Conservation (phyloP, 768 basidiomycete genomes). For the Hericium erinaceus region DNA sequence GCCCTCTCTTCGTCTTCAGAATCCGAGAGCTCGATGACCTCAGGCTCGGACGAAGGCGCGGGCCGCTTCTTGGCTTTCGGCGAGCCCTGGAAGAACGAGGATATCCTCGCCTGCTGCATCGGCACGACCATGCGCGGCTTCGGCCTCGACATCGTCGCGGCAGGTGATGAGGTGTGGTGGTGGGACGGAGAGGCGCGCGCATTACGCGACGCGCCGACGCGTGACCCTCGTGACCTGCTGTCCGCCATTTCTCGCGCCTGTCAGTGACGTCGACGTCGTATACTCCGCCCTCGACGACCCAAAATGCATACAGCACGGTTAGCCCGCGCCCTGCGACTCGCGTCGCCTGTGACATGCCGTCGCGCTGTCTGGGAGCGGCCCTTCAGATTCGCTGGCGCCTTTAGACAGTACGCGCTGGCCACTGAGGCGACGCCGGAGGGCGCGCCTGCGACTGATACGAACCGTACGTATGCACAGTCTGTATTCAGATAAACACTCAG, state of each 20-base stretch:
- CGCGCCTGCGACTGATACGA: slow-evolving; percentile 48
- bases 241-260: background rate
- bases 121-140: slow-evolving; percentile 1
- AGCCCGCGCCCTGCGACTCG: background rate
- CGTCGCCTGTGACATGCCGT: background rate
- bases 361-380: background rate
- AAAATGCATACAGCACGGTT: background rate
- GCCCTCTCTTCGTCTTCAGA: slow-evolving; percentile 7
- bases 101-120: slow-evolving; percentile 12
- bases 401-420: background rate
- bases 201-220: background rate
- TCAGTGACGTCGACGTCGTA: background rate
- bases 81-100: slow-evolving; percentile 7
- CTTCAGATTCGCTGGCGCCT: background rate
- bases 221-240: background rate
- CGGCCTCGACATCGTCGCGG: background rate
- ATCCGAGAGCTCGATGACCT: slow-evolving; percentile 10
- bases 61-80: background rate
- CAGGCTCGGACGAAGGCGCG: slow-evolving; percentile 2
- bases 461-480: slow-evolving; percentile 37
- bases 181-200: slow-evolving; percentile 1
- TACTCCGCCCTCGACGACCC: background rate
- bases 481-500: background rate
- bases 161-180: background rate
- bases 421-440: slow-evolving; percentile 19